Conservation (phyloP, 139 green algal species). For the Tetradesmus obliquus region DNA sequence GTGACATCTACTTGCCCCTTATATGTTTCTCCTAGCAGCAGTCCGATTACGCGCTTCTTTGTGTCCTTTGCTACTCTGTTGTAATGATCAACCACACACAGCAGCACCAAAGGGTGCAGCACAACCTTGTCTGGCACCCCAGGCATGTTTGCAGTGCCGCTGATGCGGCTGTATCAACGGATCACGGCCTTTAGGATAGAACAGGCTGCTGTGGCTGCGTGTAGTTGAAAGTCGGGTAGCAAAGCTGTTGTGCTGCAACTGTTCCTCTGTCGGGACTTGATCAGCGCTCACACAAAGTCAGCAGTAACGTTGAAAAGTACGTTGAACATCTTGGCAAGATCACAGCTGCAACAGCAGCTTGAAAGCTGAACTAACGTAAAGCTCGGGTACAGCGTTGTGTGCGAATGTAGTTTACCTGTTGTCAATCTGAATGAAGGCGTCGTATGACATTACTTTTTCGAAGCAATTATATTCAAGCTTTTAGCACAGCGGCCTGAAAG, state of each 20-base stretch:
- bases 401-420: neutral
- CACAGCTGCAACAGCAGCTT: neutral
- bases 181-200: neutral
- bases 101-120: constrained; percentile 97
- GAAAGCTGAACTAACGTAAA: neutral
- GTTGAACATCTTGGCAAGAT: neutral
- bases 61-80: constrained; percentile 97
- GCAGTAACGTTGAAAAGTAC: neutral
- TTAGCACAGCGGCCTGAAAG: neutral
- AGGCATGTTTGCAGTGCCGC: neutral
- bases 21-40: constrained; percentile 91
- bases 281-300: neutral
- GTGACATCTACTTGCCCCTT: constrained; percentile 95
- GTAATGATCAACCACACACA: constrained; percentile 99
- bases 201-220: neutral
- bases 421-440: too few species aligned
- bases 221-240: neutral
- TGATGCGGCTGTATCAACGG: neutral
- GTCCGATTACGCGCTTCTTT: constrained; percentile 94
- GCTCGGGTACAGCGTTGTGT: neutral
- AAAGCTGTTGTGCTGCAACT: neutral
- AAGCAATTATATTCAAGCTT: neutral
- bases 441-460: neutral
- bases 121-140: constrained; percentile 81
- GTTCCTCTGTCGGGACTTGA: neutral